phyloP scores from a whole-genome alignment of 805 yeast species.

The Saturnispora kantuleensis region DNA sequence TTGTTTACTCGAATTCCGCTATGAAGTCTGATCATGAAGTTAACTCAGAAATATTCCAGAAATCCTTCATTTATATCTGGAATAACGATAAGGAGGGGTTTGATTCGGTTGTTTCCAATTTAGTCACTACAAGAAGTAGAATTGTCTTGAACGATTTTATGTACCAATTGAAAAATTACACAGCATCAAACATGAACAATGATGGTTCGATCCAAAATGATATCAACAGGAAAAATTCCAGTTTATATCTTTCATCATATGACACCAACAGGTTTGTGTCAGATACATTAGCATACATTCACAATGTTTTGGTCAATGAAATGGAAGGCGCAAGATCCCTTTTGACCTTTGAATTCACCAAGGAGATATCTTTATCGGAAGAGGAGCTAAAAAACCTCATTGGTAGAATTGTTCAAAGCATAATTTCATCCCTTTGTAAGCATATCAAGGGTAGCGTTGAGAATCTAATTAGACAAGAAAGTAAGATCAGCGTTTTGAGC shows the following conservation, averaged over 20 bases:
- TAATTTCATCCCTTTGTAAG: conserved; percentile 44
- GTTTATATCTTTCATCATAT: conserved; percentile 51
- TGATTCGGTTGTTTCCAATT: conserved; percentile 47
- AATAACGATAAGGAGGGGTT: conserved; percentile 38
- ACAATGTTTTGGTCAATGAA: conserved; percentile 79
- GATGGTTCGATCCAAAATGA: conserved; percentile 5
- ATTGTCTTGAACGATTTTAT: conserved; percentile 57
- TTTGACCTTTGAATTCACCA: conserved; percentile 33
- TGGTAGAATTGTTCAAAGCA: conserved; percentile 34
- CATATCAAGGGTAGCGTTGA: conserved; percentile 59
- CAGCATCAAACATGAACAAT: conserved; percentile 4
- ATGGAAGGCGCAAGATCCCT: conserved; percentile 61
- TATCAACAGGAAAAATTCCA: conserved; percentile 28
- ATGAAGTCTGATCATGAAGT: background rate
- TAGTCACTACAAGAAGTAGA: conserved; percentile 64
- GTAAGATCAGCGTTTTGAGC: conserved; percentile 42
- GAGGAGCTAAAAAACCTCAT: conserved; percentile 20
- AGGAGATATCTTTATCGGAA: conserved; percentile 5
- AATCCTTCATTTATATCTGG: conserved; percentile 23
- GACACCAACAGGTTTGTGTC: conserved; percentile 80
- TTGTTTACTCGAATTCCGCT: conserved; percentile 15
- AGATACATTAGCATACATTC: conserved; percentile 81
- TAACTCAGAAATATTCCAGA: conserved; percentile 20
- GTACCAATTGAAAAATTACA: conserved; percentile 38
- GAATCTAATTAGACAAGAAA: conserved; percentile 57